phyloP scores from a whole-genome alignment of 2,329 filamentous ascomycete genomes.

The Arachnomyces sp. region DNA sequence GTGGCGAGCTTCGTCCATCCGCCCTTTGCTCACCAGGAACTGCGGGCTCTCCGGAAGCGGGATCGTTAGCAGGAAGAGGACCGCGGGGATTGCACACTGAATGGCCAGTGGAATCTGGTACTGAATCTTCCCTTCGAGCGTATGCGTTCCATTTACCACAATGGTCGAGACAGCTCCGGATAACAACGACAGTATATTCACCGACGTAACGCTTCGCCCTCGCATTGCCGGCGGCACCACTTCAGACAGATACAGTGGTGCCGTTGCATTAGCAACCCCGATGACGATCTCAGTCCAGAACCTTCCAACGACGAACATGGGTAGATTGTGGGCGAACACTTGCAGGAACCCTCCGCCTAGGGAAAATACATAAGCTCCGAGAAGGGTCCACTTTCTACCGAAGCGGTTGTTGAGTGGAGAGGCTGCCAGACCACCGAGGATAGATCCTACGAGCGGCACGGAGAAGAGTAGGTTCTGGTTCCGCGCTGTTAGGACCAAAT shows the following conservation, averaged over 20 bases:
- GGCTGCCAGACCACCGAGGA: slow-evolving; percentile 25
- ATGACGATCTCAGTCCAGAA: slow-evolving; percentile 26
- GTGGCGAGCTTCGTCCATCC: slow-evolving; percentile 20
- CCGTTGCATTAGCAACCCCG: slow-evolving; percentile 27
- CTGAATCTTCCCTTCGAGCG: slow-evolving; percentile 17
- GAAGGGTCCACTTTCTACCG: slow-evolving; percentile 29
- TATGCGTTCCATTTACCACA: slow-evolving; percentile 26
- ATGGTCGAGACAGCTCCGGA: slow-evolving; percentile 27
- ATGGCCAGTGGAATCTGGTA: slow-evolving; percentile 31
- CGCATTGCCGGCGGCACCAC: slow-evolving; percentile 27
- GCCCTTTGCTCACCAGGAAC: slow-evolving; percentile 25
- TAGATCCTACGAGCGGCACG: slow-evolving; percentile 28
- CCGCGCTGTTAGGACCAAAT: slow-evolving; percentile 22
- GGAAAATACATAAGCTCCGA: slow-evolving; percentile 26
- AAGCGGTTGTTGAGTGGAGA: slow-evolving; percentile 26
- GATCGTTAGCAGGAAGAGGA: slow-evolving; percentile 23
- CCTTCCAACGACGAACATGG: slow-evolving; percentile 26
- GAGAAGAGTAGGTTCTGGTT: slow-evolving; percentile 31
- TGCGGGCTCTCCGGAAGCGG: slow-evolving; percentile 28
- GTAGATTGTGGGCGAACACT: slow-evolving; percentile 29
- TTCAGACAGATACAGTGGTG: slow-evolving; percentile 31
- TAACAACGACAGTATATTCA: slow-evolving; percentile 25
- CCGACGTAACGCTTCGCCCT: slow-evolving; percentile 24
- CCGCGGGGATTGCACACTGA: slow-evolving; percentile 25
- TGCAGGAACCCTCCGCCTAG: slow-evolving; percentile 28